A percentile compares a stretch with the other conserved stretches of the same genome.
Evolutionary conservation across 2,329 filamentous ascomycete species (phyloP).

Genomic region (Trichoderma breve): DNA sequence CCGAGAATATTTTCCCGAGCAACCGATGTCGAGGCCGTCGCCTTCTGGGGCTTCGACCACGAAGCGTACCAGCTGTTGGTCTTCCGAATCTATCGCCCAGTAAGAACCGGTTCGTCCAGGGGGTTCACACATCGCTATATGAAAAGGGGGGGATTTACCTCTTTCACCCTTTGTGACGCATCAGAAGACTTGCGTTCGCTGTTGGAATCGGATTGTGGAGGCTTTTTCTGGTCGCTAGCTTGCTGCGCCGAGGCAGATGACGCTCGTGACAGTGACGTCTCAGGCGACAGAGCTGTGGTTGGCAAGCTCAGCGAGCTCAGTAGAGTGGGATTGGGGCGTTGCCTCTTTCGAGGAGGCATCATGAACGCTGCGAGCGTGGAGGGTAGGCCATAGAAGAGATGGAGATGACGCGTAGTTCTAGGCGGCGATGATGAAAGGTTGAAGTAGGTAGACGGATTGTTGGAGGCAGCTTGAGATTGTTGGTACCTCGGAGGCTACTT

Average conservation of each 20-base stretch:
- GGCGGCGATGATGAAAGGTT: constrained; percentile 4
- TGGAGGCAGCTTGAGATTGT: neutral
- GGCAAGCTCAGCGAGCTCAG: constrained; percentile 23
- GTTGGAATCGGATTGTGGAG: constrained; percentile 8
- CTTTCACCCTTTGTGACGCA: constrained; percentile 11
- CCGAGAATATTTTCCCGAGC: constrained; percentile 61
- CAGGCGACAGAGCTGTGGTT: constrained; percentile 23
- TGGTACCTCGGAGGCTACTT: constrained; percentile 11
- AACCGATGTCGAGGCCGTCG: constrained; percentile 57
- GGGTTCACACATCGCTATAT: neutral
- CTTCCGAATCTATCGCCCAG: constrained; percentile 45
- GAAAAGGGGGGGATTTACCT: neutral
- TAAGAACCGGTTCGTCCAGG: neutral
- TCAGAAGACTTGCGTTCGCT: constrained; percentile 10
- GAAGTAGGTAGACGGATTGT: neutral
- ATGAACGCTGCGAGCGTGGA: constrained; percentile 12
- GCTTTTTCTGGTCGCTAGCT: constrained; percentile 11
- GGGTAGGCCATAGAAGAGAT: neutral
- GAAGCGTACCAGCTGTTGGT: constrained; percentile 62
- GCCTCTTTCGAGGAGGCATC: constrained; percentile 38
- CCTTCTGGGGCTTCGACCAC: constrained; percentile 56
- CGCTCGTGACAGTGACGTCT: constrained; percentile 22
- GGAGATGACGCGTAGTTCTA: neutral
- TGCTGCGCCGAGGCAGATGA: constrained; percentile 18
- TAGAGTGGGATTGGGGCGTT: constrained; percentile 31